Percentiles rank a stretch among this genome's conserved stretches.
Evolutionary conservation across 179 eudicot species (phyloP).

Genomic region (Heliamphora pulchella): DNA sequence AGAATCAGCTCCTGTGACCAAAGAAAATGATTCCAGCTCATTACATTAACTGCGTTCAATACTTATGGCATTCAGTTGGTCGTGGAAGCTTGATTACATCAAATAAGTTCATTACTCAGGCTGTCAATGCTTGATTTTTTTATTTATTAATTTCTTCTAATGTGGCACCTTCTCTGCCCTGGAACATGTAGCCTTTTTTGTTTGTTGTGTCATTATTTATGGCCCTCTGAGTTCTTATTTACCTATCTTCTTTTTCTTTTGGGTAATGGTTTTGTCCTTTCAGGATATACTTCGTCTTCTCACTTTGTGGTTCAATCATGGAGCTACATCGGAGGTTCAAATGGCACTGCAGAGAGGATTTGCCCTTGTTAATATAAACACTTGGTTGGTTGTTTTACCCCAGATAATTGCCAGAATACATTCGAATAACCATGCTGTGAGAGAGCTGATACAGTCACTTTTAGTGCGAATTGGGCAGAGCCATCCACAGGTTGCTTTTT

Average conservation of each 20-base stretch:
- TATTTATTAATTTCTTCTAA: too few species aligned
- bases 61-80: too few species aligned
- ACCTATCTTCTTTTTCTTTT: slow-evolving; percentile 6
- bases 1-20: too few species aligned
- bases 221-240: not conserved
- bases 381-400: slow-evolving; percentile 97
- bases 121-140: too few species aligned
- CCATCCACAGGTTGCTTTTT: slow-evolving; percentile 83
- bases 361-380: slow-evolving; percentile 81
- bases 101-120: too few species aligned
- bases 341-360: slow-evolving; percentile 79
- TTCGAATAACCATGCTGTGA: slow-evolving; percentile 85
- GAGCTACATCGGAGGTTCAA: slow-evolving; percentile 86
- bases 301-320: slow-evolving; percentile 97
- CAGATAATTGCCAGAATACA: slow-evolving; percentile 96
- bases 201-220: slow-evolving; percentile 1
- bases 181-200: not conserved
- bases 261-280: slow-evolving; percentile 14
- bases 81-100: too few species aligned
- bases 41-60: too few species aligned
- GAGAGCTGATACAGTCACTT: slow-evolving; percentile 87
- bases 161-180: too few species aligned
- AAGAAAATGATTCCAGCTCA: too few species aligned
- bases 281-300: slow-evolving; percentile 98
- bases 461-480: slow-evolving; percentile 87